Evolutionary conservation across 177 flowering plant species (phyloP).

Genomic region (Vitis hybrid): DNA sequence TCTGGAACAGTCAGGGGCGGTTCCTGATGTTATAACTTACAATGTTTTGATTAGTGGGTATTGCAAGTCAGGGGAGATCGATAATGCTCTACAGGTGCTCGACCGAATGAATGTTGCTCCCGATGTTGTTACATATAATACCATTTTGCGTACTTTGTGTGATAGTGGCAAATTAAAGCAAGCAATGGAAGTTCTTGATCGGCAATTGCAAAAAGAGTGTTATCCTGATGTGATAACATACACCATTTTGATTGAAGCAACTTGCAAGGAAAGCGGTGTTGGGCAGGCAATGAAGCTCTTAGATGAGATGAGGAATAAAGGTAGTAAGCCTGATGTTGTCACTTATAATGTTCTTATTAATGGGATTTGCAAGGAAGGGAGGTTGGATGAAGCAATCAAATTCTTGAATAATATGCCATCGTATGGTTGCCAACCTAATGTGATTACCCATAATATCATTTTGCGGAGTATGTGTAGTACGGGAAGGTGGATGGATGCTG

Average conservation of each 20-base stretch:
- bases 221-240: slow-evolving; percentile 83
- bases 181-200: slow-evolving; percentile 73
- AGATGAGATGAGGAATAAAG: slow-evolving; percentile 84
- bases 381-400: slow-evolving; percentile 76
- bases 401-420: slow-evolving; percentile 64
- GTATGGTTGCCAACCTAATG: slow-evolving; percentile 82
- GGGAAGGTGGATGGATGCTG: slow-evolving; percentile 91
- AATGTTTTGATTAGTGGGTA: slow-evolving; percentile 82
- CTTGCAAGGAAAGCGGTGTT: slow-evolving; percentile 78
- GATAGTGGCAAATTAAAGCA: slow-evolving; percentile 63
- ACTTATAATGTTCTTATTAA: slow-evolving; percentile 86
- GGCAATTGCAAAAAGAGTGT: slow-evolving; percentile 57
- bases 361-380: slow-evolving; percentile 88
- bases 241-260: slow-evolving; percentile 85
- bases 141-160: slow-evolving; percentile 66
- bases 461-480: slow-evolving; percentile 82
- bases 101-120: slow-evolving; percentile 81
- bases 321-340: slow-evolving; percentile 88
- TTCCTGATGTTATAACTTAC: slow-evolving; percentile 83
- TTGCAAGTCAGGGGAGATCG: slow-evolving; percentile 75
- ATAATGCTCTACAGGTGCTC: slow-evolving; percentile 57
- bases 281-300: slow-evolving; percentile 81
- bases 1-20: slow-evolving; percentile 73
- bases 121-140: slow-evolving; percentile 81
- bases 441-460: slow-evolving; percentile 76